phyloP scores from a whole-genome alignment of 495 filamentous ascomycete genomes.

The Neurospora africana region DNA sequence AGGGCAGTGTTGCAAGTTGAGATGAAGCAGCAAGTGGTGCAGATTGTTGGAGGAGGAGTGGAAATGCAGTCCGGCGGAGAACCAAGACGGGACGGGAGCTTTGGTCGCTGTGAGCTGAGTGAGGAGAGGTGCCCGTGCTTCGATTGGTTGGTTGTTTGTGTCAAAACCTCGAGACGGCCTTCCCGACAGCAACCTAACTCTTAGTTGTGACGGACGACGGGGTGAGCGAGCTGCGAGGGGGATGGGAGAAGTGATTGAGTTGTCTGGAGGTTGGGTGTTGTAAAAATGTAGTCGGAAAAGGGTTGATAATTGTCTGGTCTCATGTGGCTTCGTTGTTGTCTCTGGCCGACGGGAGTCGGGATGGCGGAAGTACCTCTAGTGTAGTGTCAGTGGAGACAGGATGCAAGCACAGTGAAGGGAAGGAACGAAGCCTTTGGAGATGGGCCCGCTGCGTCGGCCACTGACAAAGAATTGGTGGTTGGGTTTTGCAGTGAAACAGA shows the following conservation, averaged over 20 bases:
- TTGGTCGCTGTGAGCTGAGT: neutral
- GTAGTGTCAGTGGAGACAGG: conserved; percentile 2
- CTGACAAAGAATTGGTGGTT: conserved; percentile 17
- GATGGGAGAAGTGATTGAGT: neutral
- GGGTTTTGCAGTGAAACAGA: conserved; percentile 5
- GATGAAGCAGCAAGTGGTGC: neutral
- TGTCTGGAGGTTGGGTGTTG: neutral
- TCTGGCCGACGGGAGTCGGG: neutral
- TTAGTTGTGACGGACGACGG: neutral
- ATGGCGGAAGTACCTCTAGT: neutral
- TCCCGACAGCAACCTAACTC: neutral
- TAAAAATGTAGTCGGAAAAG: neutral
- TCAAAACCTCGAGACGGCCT: neutral
- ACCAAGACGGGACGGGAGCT: neutral
- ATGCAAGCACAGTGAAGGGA: neutral
- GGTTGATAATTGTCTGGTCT: neutral
- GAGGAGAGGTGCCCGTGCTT: neutral
- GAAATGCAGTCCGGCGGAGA: neutral
- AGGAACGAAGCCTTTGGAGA: neutral
- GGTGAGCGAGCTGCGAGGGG: neutral
- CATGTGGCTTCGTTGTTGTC: neutral
- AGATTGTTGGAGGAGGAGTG: neutral
- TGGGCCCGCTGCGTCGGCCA: neutral
- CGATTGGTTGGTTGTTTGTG: neutral
- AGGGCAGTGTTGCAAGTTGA: neutral